Evolutionary conservation across 2,329 filamentous ascomycete genomes (phyloP), one percentile per base, ranked within the genome.

Genomic region (Aspergillus pseudoglaucus): DNA sequence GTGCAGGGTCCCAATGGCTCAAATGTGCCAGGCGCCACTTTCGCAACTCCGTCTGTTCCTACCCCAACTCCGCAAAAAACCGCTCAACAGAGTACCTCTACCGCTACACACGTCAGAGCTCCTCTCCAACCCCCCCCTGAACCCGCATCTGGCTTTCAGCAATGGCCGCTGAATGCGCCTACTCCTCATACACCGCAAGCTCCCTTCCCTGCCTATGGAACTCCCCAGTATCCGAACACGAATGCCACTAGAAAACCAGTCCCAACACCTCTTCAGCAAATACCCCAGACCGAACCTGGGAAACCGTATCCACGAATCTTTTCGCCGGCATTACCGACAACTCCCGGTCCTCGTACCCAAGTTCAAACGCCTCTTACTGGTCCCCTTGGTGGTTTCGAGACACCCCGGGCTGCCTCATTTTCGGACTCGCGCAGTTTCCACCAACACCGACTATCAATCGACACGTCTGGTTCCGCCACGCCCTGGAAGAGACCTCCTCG

Each of bases 401-500:
- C 66, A 1, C 66, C 66, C 20, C 59, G 52, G 15, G 45, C 60
- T 9, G 49, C 60, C 2, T 54, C 17, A 4, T 39, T 59, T 32
- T 55, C 60, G 1, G 56, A 57, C 35, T 52, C 58, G 38, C 58
- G 63, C 15, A 55, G 51, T 14, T 58, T 58, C 44, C 62, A 61
- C 15, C 64, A 60, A 12, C 55, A 56, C 4, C 64, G 61, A 14
- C 57, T 65, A 15, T 70, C 66, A 2, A 63, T 73, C 27, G 60
- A 66, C 25, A 72, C 68, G 1, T 60, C 64, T n/a, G 63, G 63
- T 9, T 70, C 69, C 20, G 62, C 62, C 15, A 74, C 71, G 1
- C 72, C 69, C 3, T 74, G 71, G 71, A 74, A 70, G 53, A 62
- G 64, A 45, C 61, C 62, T 32, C 67, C 68, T 18, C 60, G 58